These are phyloP conservation scores for Neonothopanus nambi DNA, from an alignment of 1,284 basidiomycete genomes.

Conservation along the genomic window DNA sequence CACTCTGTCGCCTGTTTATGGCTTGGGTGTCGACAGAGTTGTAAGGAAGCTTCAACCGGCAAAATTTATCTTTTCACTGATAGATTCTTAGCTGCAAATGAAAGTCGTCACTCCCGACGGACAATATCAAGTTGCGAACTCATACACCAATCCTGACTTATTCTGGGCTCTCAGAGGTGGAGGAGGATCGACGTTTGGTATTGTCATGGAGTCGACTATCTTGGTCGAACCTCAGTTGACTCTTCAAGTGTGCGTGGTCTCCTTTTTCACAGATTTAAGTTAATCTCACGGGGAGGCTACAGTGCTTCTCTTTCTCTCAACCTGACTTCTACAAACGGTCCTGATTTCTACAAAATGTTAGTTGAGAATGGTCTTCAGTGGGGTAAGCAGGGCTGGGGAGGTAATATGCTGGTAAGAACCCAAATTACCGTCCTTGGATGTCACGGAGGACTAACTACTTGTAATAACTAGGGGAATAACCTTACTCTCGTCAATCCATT, in stretches of 20 bases:
- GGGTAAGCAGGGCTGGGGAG: constrained; percentile 55
- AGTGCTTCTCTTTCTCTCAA: constrained; percentile 19
- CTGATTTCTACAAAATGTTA: constrained; percentile 31
- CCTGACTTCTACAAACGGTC: constrained; percentile 19
- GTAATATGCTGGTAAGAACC: constrained; percentile 38
- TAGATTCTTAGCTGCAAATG: constrained; percentile 30
- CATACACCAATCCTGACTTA: constrained; percentile 35
- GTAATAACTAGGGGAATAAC: no score
- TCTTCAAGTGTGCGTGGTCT: constrained; percentile 26
- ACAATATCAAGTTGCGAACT: constrained; percentile 30
- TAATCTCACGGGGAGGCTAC: constrained; percentile 16
- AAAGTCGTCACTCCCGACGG: constrained; percentile 39
- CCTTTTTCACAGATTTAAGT: constrained; percentile 21
- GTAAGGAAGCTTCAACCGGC: constrained; percentile 20
- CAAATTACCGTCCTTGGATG: constrained; percentile 18
- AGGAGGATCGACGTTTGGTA: constrained; percentile 39
- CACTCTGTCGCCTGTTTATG: constrained; percentile 35
- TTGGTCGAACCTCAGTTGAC: constrained; percentile 35
- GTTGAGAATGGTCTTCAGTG: constrained; percentile 39
- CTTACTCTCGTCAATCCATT: constrained; percentile 29
- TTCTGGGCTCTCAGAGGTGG: constrained; percentile 42
- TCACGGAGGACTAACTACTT: neutral
- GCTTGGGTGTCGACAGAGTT: constrained; percentile 40
- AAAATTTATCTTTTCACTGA: no score
- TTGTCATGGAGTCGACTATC: constrained; percentile 36